Percentiles rank a stretch among this genome's conserved stretches.
These are phyloP conservation scores for Paraglomus brasilianum DNA, from an alignment of 192 early-diverging fungal genomes.

Conservation along the genomic window DNA sequence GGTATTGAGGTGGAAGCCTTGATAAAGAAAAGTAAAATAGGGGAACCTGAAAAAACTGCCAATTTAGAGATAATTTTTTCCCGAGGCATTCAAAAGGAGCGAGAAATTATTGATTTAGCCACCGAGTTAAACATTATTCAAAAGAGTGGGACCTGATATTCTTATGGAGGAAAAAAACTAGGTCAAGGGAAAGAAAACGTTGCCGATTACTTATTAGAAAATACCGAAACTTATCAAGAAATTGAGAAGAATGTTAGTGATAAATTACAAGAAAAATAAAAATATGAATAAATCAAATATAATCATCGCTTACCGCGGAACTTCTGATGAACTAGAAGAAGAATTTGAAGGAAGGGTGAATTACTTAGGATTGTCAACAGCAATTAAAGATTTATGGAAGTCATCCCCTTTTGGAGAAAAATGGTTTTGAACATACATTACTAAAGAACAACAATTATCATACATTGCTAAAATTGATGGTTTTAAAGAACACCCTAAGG, in stretches of 20 bases:
- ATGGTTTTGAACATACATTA: too few relatives aligned
- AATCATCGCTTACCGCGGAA: too few relatives aligned
- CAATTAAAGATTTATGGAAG: too few relatives aligned
- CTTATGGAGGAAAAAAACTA: background rate
- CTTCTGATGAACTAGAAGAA: too few relatives aligned
- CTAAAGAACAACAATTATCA: too few relatives aligned
- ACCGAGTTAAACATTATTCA: slow-evolving; percentile 9
- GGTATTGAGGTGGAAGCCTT: background rate
- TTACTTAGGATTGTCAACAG: too few relatives aligned
- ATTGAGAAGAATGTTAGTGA: background rate
- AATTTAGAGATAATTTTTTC: background rate
- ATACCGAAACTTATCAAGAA: background rate
- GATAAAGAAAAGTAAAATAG: background rate
- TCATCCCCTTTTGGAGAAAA: too few relatives aligned
- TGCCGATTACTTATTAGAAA: background rate
- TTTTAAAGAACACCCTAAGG: too few relatives aligned
- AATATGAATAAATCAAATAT: too few relatives aligned
- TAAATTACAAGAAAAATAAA: too few relatives aligned
- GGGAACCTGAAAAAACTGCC: background rate
- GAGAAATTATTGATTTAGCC: slow-evolving; percentile 12
- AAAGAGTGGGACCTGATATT: slow-evolving; percentile 10
- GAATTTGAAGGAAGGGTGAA: too few relatives aligned
- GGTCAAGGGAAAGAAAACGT: slow-evolving; percentile 10
- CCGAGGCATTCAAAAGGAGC: slow-evolving; percentile 13
- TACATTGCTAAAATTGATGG: too few relatives aligned